Conservation (phyloP, 73 alveolate genomes). For the Breviolum minutum region DNA sequence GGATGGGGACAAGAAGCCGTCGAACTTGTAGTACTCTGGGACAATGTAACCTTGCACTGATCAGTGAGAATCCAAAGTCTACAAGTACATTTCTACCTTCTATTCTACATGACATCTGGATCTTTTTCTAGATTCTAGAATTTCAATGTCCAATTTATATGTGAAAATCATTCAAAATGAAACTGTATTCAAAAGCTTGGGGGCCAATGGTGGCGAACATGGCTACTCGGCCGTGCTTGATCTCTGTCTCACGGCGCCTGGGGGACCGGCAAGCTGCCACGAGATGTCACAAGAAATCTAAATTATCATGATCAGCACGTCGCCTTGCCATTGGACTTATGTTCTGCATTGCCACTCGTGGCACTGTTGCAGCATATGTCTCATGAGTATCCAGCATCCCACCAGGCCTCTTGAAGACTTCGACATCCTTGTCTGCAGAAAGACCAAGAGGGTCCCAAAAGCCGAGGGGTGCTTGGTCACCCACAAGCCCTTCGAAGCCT, state of each 20-base stretch:
- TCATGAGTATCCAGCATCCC: no score
- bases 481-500: conserved; percentile 45
- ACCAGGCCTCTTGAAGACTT: conserved; percentile 72
- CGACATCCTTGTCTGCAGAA: conserved; percentile 73
- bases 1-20: conserved; percentile 85
- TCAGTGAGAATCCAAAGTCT: no score
- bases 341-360: background rate
- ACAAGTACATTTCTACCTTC: no score
- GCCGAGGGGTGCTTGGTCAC: conserved; percentile 92
- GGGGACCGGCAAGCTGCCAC: background rate
- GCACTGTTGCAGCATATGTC: no score
- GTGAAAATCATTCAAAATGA: background rate
- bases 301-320: no score
- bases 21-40: conserved; percentile 89
- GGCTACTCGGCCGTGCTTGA: conserved; percentile 82
- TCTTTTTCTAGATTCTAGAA: background rate
- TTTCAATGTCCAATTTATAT: background rate
- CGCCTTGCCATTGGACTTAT: no score
- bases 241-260: conserved; percentile 63
- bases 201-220: conserved; percentile 83
- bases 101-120: no score
- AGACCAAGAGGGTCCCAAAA: conserved; percentile 94
- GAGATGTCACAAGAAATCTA: no score
- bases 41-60: conserved; percentile 47
- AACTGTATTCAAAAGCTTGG: background rate